Evolutionary conservation across 257 asterid species (phyloP).

Genomic region (Haberlea rhodopensis): DNA sequence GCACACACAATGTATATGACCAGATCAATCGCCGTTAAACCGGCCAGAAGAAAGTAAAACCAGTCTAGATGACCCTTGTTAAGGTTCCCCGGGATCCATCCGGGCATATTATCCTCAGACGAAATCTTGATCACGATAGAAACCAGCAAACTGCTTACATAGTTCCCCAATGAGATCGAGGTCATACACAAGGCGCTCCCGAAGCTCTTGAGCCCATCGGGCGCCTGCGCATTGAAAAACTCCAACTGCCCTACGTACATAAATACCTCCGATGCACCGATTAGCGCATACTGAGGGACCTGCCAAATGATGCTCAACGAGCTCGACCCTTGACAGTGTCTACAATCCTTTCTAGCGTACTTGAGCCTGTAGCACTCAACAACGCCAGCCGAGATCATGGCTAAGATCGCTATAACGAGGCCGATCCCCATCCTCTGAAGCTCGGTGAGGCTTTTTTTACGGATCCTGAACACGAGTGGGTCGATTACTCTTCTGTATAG

Average conservation of each 20-base stretch:
- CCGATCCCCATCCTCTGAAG: constrained; percentile 97
- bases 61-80: constrained; percentile 79
- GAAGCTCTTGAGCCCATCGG: constrained; percentile 89
- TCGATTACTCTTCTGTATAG: constrained; percentile 64
- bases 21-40: constrained; percentile 64
- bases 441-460: constrained; percentile 55
- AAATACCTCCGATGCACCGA: constrained; percentile 92
- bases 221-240: constrained; percentile 86
- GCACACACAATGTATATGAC: constrained; percentile 60
- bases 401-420: constrained; percentile 63
- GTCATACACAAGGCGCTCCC: constrained; percentile 97
- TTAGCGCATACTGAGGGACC: constrained; percentile 78
- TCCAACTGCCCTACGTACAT: constrained; percentile 92
- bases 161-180: constrained; percentile 86
- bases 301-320: constrained; percentile 91
- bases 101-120: constrained; percentile 59
- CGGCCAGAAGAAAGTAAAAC: constrained; percentile 80
- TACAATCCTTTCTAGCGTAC: constrained; percentile 56
- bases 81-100: constrained; percentile 92
- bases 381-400: constrained; percentile 78
- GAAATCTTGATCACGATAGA: constrained; percentile 82
- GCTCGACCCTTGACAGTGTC: constrained; percentile 76
- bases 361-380: constrained; percentile 78
- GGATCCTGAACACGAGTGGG: constrained; percentile 47
- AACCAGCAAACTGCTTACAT: constrained; percentile 76